These are phyloP conservation scores for Gracilaria domingensis DNA, from an alignment of 23 red algal species.

Conservation along the genomic window DNA sequence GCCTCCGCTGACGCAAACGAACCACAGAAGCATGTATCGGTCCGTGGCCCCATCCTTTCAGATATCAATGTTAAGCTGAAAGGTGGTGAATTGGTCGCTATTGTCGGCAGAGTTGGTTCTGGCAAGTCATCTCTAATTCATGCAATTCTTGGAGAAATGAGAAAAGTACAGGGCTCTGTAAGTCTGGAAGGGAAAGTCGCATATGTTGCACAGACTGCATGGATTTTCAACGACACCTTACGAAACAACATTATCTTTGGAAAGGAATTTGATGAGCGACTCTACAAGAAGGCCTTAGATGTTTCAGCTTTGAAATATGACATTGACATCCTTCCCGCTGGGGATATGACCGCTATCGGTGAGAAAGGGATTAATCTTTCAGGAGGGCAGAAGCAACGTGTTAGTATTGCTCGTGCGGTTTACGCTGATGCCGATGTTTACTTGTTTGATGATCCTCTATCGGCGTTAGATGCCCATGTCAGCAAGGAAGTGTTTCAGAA, in stretches of 20 bases:
- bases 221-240: constrained; percentile 98
- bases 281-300: constrained; percentile 78
- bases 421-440: constrained; percentile 90
- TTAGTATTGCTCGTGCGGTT: constrained; percentile 88
- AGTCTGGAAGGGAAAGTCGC: constrained; percentile 68
- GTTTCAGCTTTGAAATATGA: constrained; percentile 85
- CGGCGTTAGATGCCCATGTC: constrained; percentile 97
- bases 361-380: constrained; percentile 99
- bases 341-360: constrained; percentile 95
- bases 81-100: constrained; percentile 69
- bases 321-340: constrained; percentile 88
- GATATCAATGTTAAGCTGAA: constrained; percentile 77
- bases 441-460: constrained; percentile 95
- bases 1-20: neutral
- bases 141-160: constrained; percentile 94
- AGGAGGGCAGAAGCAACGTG: constrained; percentile 97
- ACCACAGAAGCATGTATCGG: constrained; percentile 1
- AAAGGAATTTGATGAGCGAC: constrained; percentile 72
- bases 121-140: constrained; percentile 94
- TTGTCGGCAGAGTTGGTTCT: constrained; percentile 94
- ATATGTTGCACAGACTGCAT: constrained; percentile 91
- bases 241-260: constrained; percentile 97
- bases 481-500: constrained; percentile 88
- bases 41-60: constrained; percentile 46
- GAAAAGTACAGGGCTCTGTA: constrained; percentile 64